phyloP scores from a whole-genome alignment of 345 rosid species.

The Hevea brasiliensis region DNA sequence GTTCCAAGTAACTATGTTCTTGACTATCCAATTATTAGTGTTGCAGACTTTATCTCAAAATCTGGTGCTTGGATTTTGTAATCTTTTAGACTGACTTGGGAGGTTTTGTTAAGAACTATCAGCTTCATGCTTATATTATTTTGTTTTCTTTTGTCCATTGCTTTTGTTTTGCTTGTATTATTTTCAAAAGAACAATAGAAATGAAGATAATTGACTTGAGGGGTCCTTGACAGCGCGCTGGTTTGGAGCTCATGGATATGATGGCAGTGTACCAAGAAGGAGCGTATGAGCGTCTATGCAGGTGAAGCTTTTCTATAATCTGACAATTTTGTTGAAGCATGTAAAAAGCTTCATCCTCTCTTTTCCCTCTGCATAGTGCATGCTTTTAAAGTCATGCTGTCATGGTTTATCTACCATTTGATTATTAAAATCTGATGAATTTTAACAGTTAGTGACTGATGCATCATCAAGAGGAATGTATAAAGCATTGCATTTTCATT shows the following conservation, averaged over 20 bases:
- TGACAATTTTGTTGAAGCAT: background rate
- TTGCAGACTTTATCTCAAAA: background rate
- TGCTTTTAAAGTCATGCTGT: no score
- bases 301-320: conserved; percentile 40
- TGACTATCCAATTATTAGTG: background rate
- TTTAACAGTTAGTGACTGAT: background rate
- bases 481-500: background rate
- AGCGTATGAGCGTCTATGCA: conserved; percentile 96
- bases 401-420: conserved; percentile 9
- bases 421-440: background rate
- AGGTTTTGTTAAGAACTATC: background rate
- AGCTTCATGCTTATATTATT: background rate
- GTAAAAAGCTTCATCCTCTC: background rate
- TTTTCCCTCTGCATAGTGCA: background rate
- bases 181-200: background rate
- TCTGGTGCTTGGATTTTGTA: background rate
- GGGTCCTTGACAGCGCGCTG: conserved; percentile 74
- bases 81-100: background rate
- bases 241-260: conserved; percentile 98
- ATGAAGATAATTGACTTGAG: conserved; percentile 25
- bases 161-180: no score
- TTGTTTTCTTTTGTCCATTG: background rate
- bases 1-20: no score
- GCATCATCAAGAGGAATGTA: background rate
- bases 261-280: conserved; percentile 99